Percentiles rank a stretch among this genome's conserved stretches.
phyloP scores from a whole-genome alignment of 2,329 filamentous ascomycete genomes.

The Capronia coronata region DNA sequence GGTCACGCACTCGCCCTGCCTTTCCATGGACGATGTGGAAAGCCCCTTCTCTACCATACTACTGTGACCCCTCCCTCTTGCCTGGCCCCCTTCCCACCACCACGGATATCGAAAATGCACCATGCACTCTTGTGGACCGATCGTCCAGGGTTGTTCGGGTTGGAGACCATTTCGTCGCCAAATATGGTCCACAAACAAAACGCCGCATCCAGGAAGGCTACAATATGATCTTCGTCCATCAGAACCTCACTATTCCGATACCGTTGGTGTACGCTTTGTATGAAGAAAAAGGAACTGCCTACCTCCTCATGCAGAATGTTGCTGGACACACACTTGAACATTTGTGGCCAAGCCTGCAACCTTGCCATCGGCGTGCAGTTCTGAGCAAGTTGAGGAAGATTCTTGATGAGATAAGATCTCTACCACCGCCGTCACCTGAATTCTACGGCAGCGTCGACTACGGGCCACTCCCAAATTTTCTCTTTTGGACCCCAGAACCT shows the following conservation, averaged over 20 bases:
- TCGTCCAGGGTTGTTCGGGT: constrained; percentile 27
- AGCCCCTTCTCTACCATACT: constrained; percentile 4
- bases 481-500: constrained; percentile 30
- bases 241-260: constrained; percentile 28
- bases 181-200: constrained; percentile 28
- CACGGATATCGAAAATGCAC: constrained; percentile 26
- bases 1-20: no score
- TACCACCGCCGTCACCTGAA: constrained; percentile 29
- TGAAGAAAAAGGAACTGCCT: constrained; percentile 24
- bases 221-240: constrained; percentile 32
- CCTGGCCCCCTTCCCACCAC: constrained; percentile 24
- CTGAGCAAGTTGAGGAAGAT: constrained; percentile 21
- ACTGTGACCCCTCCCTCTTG: neutral
- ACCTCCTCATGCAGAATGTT: constrained; percentile 32
- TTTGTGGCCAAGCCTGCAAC: constrained; percentile 25
- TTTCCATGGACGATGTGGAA: constrained; percentile 1
- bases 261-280: constrained; percentile 33
- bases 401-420: constrained; percentile 30
- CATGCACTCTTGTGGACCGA: constrained; percentile 13
- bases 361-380: constrained; percentile 26
- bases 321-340: constrained; percentile 27
- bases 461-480: constrained; percentile 25
- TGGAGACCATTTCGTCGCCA: constrained; percentile 27
- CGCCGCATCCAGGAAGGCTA: constrained; percentile 29
- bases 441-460: constrained; percentile 26